Evolutionary conservation across 805 yeast genomes (phyloP), one percentile per base, ranked within the genome.

Genomic region (Wickerhamomyces strasburgensis): DNA sequence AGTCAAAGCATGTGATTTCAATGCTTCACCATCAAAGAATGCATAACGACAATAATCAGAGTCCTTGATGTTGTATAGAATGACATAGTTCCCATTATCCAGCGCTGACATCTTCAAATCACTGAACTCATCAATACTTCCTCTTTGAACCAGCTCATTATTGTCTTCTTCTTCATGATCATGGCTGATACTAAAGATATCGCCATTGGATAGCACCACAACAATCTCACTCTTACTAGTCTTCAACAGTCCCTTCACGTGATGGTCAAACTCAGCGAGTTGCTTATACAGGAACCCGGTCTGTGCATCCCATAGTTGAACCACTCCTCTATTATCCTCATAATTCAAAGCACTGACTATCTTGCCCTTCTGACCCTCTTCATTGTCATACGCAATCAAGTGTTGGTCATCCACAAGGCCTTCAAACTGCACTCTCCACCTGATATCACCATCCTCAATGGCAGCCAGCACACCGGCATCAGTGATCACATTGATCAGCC

Each of bases 361-460:
- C 3, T 39, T 16, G n/a, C 8, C 7, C 13, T 26, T n/a, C 15
- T 9, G 14, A 8, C 14, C 15, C 13, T 26, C 15, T 11, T 21
- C 25, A 6, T 42, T 37, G 8, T 19, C 24, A 4, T 35, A 19
- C 9, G 21, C 14, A 8, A 42, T 27, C 1, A 37, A 37, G 3
- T 37, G 24, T 3, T 33, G 15, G 11, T 30, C 24, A 21, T 11
- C 25, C 7, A 21, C 25, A 21, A 45, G 27, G 11, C 44, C 48
- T 15, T 44, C 47, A 13, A 62, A 39, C 10, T 42, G 48, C 9
- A 53, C 46, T 42, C 66, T 59, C 61, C 68, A 61, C 13, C 54
- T 33, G 4, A 60, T 27, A 2, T 48, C 41, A 4, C 72, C 74
- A 5, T 61, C 49, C 31, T 62, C 54, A 1, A 72, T 41, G 23